Base-by-base conservation (phyloP, 148 eudicot species). In the Chenopodium formosanum region DNA sequence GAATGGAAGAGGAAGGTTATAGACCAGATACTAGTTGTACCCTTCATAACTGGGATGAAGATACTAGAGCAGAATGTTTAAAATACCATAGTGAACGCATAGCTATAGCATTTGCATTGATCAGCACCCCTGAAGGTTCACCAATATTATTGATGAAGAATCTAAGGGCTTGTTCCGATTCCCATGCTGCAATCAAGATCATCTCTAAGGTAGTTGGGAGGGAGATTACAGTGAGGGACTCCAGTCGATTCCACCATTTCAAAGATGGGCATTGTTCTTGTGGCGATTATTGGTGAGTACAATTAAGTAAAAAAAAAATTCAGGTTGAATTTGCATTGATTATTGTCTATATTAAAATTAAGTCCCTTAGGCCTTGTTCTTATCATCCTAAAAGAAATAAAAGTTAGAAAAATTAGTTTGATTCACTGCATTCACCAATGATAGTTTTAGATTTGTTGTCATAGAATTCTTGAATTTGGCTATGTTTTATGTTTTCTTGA, bases 171-270 rank as follows among this genome's bases (percentile, higher is more conserved):
- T 93, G 97, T 83, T 52, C 78, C 37, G 97, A 93, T 81, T 93
- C 94, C 40, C 97, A 93, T 89, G 92, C 88, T 78, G 92, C 95
- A 29, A 90, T 93, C 71, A 93, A 91, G 84, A 67, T 91, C 14
- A 94, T 94, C 40, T 93, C 98, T 0, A 90, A 84, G 83, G 82
- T 92, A 75, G 93, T 86, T 56, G 82, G 88, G 48, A 84, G 96
- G 83, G 92, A 89, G 84, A 92, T 94, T 50, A 92, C 92, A 4
- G 96, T 92, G 2, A 89, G 98, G 83, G 98, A 94, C 85, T 91
- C 93, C 4, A 94, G 91, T 78, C 90, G 96, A 86, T 94, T 92
- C 73, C 98, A 94, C 84, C 98, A 89, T 85, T 94, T 91, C 78
- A 88, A 75, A 88, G 86, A 90, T 74, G 97, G 92, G 52, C 56